phyloP scores from a whole-genome alignment of 1,284 basidiomycete genomes.

The Trichosporon sp. region DNA sequence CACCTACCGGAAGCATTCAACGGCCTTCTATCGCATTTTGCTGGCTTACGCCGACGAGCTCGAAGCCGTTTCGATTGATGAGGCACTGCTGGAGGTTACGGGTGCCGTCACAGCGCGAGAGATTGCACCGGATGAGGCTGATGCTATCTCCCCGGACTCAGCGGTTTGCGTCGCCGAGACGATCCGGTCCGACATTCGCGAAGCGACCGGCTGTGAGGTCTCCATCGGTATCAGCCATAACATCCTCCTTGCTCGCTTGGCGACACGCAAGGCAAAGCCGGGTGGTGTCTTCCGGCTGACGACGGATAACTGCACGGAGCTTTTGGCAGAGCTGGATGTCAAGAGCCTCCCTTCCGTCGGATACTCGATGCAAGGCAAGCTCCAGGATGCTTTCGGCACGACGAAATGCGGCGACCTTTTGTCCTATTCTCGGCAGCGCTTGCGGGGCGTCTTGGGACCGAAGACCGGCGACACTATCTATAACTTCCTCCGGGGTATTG shows the following conservation, averaged over 20 bases:
- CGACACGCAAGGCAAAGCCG: slow-evolving; percentile 87
- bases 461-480: slow-evolving; percentile 77
- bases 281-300: slow-evolving; percentile 64
- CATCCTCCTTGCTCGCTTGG: slow-evolving; percentile 84
- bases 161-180: slow-evolving; percentile 73
- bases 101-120: slow-evolving; percentile 54
- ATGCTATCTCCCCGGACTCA: slow-evolving; percentile 36
- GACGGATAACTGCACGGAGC: slow-evolving; percentile 53
- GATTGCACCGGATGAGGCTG: slow-evolving; percentile 41
- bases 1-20: slow-evolving; percentile 74
- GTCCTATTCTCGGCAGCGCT: slow-evolving; percentile 58
- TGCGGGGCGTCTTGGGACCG: slow-evolving; percentile 74
- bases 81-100: slow-evolving; percentile 87
- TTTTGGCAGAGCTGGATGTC: slow-evolving; percentile 74
- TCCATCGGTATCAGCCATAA: slow-evolving; percentile 90
- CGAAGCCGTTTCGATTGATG: slow-evolving; percentile 93
- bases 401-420: slow-evolving; percentile 66
- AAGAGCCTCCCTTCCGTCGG: slow-evolving; percentile 87
- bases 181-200: slow-evolving; percentile 70
- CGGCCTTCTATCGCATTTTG: slow-evolving; percentile 87
- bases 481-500: slow-evolving; percentile 76
- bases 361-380: slow-evolving; percentile 61
- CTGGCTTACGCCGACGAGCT: slow-evolving; percentile 85
- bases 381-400: slow-evolving; percentile 67
- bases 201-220: slow-evolving; percentile 78